Conservation (phyloP, 2,329 filamentous ascomycete genomes). For the Epichloe bromicola region DNA sequence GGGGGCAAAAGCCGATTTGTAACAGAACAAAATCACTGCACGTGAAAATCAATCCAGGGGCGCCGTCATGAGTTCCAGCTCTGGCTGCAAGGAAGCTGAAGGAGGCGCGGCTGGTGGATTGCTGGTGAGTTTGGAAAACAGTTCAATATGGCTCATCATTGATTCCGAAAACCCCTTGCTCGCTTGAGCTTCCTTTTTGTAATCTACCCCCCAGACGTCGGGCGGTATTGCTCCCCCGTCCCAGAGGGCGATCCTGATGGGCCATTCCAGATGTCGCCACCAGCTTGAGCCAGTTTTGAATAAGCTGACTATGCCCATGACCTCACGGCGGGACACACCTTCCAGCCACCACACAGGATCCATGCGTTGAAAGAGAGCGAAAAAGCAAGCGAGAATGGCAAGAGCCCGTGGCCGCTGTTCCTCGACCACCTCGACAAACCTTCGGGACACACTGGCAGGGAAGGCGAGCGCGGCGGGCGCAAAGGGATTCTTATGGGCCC, state of each 20-base stretch:
- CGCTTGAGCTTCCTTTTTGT: conserved; percentile 28
- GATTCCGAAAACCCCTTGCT: conserved; percentile 21
- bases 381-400: conserved; percentile 52
- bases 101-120: conserved; percentile 16
- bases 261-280: conserved; percentile 51
- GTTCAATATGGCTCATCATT: conserved; percentile 27
- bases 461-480: conserved; percentile 47
- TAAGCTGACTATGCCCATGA: conserved; percentile 47
- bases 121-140: conserved; percentile 25
- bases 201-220: conserved; percentile 43
- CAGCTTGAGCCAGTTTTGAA: conserved; percentile 46
- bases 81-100: conserved; percentile 18
- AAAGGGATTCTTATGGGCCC: conserved; percentile 48
- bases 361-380: conserved; percentile 49
- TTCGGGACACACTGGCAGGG: conserved; percentile 49
- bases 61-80: conserved; percentile 18
- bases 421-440: conserved; percentile 47
- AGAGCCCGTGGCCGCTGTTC: conserved; percentile 47
- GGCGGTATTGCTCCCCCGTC: conserved; percentile 39
- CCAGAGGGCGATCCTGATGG: conserved; percentile 44
- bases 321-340: conserved; percentile 51
- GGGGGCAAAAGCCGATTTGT: background rate
- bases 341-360: conserved; percentile 57
- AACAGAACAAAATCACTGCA: background rate
- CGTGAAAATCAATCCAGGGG: conserved; percentile 20